These are phyloP conservation scores for Candida incommunis DNA, from an alignment of 805 yeast genomes.

Conservation along the genomic window DNA sequence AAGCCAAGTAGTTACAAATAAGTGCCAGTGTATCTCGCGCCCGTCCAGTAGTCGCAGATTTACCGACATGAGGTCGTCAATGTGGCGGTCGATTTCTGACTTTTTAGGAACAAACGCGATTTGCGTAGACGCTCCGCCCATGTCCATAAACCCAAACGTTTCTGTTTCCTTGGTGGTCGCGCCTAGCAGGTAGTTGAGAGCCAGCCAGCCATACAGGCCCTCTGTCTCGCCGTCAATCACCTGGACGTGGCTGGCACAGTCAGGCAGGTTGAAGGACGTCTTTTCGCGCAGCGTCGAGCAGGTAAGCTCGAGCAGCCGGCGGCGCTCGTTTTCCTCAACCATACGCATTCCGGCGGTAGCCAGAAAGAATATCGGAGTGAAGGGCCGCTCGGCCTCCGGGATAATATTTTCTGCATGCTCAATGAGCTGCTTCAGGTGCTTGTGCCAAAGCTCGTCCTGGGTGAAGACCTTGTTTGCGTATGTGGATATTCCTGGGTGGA, in stretches of 20 bases:
- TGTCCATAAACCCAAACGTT: slow-evolving; percentile 87
- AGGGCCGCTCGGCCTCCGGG: slow-evolving; percentile 42
- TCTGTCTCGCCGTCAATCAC: slow-evolving; percentile 91
- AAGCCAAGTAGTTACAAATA: slow-evolving; percentile 92
- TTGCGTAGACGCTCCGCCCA: slow-evolving; percentile 99
- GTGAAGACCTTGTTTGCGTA: slow-evolving; percentile 35
- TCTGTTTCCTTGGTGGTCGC: slow-evolving; percentile 23
- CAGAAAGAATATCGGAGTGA: slow-evolving; percentile 78
- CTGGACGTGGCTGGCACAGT: slow-evolving; percentile 59
- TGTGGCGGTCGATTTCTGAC: slow-evolving; percentile 48
- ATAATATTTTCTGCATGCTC: slow-evolving; percentile 56
- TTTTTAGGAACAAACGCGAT: slow-evolving; percentile 75
- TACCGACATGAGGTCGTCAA: slow-evolving; percentile 59
- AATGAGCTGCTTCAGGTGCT: slow-evolving; percentile 54
- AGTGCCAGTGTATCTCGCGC: slow-evolving; percentile 56
- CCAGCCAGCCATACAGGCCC: slow-evolving; percentile 93
- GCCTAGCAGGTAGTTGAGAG: slow-evolving; percentile 70
- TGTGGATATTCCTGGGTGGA: slow-evolving; percentile 73
- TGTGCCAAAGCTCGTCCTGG: slow-evolving; percentile 39
- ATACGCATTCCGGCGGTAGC: slow-evolving; percentile 97
- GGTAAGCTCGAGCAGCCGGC: slow-evolving; percentile 39
- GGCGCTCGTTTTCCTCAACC: slow-evolving; percentile 39
- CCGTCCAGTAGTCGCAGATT: slow-evolving; percentile 60
- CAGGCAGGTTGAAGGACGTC: slow-evolving; percentile 39
- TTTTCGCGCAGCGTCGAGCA: slow-evolving; percentile 43